Percentiles rank a stretch among this genome's conserved stretches.
Evolutionary conservation across 768 basidiomycete genomes (phyloP).

Genomic region (Suillus cothurnatus): DNA sequence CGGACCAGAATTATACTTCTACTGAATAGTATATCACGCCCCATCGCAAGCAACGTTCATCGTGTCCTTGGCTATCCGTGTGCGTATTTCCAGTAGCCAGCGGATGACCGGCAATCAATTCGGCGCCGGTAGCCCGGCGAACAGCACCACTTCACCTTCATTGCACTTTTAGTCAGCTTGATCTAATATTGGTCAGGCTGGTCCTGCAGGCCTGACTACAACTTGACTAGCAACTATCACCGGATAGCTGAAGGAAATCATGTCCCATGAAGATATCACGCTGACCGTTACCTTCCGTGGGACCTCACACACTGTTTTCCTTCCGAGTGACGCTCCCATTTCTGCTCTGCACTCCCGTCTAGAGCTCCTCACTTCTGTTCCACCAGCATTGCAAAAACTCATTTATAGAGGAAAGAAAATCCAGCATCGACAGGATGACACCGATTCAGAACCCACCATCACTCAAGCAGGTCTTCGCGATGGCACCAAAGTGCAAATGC

Average conservation of each 20-base stretch:
- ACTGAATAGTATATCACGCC: neutral
- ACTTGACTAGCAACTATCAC: neutral
- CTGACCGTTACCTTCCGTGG: constrained; percentile 51
- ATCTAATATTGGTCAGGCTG: neutral
- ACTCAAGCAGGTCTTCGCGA: constrained; percentile 58
- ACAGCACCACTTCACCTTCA: neutral
- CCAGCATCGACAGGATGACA: constrained; percentile 14
- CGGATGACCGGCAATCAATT: neutral
- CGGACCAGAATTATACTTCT: neutral
- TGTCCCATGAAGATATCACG: constrained; percentile 14
- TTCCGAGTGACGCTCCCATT: constrained; percentile 55
- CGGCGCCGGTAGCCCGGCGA: neutral
- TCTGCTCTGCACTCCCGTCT: constrained; percentile 49
- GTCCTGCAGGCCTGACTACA: neutral
- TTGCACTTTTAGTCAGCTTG: neutral
- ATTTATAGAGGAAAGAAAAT: constrained; percentile 68
- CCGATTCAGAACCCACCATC: constrained; percentile 33
- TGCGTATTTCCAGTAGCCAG: neutral
- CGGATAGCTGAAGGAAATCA: neutral
- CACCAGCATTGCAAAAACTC: constrained; percentile 68
- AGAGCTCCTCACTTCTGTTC: constrained; percentile 67
- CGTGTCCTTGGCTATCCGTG: neutral
- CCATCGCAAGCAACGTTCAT: neutral
- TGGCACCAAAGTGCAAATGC: constrained; percentile 68
- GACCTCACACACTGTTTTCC: constrained; percentile 44